Evolutionary conservation across 1,284 basidiomycete species (phyloP).

Genomic region (Wallemia ichthyophaga): DNA sequence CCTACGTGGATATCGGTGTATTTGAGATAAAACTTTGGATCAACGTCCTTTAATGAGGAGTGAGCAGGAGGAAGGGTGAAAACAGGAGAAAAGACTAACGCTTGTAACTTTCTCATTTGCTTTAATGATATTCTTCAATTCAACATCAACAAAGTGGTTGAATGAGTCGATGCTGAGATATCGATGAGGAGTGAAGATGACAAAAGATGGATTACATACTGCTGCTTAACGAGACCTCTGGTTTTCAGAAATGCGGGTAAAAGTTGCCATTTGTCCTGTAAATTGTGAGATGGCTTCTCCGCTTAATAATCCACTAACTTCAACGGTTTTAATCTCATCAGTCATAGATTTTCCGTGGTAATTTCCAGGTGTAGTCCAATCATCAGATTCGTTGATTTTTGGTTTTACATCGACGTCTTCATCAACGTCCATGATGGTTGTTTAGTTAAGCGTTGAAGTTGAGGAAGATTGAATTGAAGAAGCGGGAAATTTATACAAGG

Average conservation of each 20-base stretch:
- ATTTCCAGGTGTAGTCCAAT: not conserved
- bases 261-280: slow-evolving; percentile 83
- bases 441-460: too few species aligned
- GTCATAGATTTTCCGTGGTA: not conserved
- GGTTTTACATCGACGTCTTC: not conserved
- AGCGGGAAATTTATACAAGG: not conserved
- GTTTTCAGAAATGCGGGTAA: slow-evolving; percentile 81
- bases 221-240: slow-evolving; percentile 96
- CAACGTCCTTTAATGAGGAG: slow-evolving; percentile 15
- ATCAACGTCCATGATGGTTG: not conserved
- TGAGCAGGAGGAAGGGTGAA: not conserved
- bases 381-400: not conserved
- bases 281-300: not conserved
- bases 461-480: not conserved
- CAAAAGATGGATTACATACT: slow-evolving; percentile 15
- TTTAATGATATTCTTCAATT: slow-evolving; percentile 83
- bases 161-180: slow-evolving; percentile 52
- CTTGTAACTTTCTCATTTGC: slow-evolving; percentile 63
- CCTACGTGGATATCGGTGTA: slow-evolving; percentile 87
- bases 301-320: not conserved
- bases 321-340: not conserved
- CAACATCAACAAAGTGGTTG: slow-evolving; percentile 95
- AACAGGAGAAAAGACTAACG: not conserved
- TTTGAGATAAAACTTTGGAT: slow-evolving; percentile 87
- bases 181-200: not conserved